phyloP scores from a whole-genome alignment of 2,329 filamentous ascomycete species.

The Tolypocladium sp. region DNA sequence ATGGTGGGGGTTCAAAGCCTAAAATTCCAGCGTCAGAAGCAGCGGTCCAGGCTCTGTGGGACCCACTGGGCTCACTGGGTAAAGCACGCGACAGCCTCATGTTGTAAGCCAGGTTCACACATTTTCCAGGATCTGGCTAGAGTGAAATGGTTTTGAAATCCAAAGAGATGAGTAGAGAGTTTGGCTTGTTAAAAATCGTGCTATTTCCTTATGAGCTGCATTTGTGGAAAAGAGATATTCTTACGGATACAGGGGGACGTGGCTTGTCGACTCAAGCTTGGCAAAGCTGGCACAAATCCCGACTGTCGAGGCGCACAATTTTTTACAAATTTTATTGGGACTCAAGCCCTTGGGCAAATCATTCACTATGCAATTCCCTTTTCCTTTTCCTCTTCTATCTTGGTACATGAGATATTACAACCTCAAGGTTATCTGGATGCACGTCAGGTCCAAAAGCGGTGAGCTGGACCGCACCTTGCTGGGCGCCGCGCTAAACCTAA shows the following conservation, averaged over 20 bases:
- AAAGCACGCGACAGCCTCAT: not conserved
- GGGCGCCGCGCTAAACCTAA: slow-evolving; percentile 14
- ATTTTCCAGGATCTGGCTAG: not conserved
- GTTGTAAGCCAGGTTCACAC: not conserved
- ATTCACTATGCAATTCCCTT: not conserved
- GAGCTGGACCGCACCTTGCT: slow-evolving; percentile 6
- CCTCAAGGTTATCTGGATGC: not conserved
- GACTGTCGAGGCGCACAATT: not conserved
- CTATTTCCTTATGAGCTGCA: not conserved
- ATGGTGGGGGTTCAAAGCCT: slow-evolving; percentile 8
- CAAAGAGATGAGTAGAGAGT: not conserved
- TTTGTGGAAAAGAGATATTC: not conserved
- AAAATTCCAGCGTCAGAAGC: slow-evolving; percentile 5
- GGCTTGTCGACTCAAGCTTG: no score
- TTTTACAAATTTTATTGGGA: not conserved
- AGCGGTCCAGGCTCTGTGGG: slow-evolving; percentile 1
- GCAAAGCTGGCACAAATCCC: not conserved
- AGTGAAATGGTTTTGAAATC: not conserved
- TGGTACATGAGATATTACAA: not conserved
- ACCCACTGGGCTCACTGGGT: slow-evolving; percentile 9
- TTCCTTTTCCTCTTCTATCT: not conserved
- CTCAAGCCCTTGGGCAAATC: no score
- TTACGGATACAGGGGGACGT: not conserved
- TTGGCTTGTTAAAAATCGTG: no score
- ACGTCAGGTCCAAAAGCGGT: slow-evolving; percentile 18